Percentiles rank a stretch among this genome's conserved stretches.
phyloP scores from a whole-genome alignment of 805 yeast species.

The Suhomyces sp. region DNA sequence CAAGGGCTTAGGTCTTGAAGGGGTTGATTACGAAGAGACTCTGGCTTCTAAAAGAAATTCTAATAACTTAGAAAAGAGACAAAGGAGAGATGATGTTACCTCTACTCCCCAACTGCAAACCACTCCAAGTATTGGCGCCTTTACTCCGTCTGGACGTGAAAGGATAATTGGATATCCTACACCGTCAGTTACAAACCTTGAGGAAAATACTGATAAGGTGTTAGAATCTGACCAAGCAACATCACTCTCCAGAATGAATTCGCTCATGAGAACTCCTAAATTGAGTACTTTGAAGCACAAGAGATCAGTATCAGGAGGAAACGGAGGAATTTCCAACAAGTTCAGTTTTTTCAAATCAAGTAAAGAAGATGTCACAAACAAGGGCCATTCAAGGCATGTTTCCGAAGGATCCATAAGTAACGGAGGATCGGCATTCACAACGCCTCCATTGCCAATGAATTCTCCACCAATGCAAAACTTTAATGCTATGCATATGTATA shows the following conservation, averaged over 20 bases:
- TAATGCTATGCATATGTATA: slow-evolving; percentile 3
- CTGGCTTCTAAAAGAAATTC: background rate
- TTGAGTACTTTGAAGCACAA: slow-evolving; percentile 38
- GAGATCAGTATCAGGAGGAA: slow-evolving; percentile 40
- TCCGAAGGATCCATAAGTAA: slow-evolving; percentile 35
- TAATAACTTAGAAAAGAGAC: slow-evolving; percentile 3
- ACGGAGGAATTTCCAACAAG: slow-evolving; percentile 24
- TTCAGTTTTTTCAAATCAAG: slow-evolving; percentile 34
- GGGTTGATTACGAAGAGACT: slow-evolving; percentile 24
- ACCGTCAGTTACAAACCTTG: slow-evolving; percentile 38
- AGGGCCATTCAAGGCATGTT: slow-evolving; percentile 38
- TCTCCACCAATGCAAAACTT: slow-evolving; percentile 16
- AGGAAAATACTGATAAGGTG: slow-evolving; percentile 10
- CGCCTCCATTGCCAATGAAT: slow-evolving; percentile 45
- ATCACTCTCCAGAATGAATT: slow-evolving; percentile 24
- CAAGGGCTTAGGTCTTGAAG: slow-evolving; percentile 41
- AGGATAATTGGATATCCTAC: slow-evolving; percentile 14
- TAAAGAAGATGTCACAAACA: slow-evolving; percentile 16
- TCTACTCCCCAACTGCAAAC: slow-evolving; percentile 6
- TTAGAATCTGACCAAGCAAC: slow-evolving; percentile 2
- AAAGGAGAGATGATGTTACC: slow-evolving; percentile 1
- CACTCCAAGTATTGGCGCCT: background rate
- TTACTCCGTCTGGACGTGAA: slow-evolving; percentile 6
- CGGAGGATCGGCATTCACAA: slow-evolving; percentile 34
- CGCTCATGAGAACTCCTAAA: slow-evolving; percentile 32